Conservation (phyloP, 306 rosid species). For the Dryas alaskensis region DNA sequence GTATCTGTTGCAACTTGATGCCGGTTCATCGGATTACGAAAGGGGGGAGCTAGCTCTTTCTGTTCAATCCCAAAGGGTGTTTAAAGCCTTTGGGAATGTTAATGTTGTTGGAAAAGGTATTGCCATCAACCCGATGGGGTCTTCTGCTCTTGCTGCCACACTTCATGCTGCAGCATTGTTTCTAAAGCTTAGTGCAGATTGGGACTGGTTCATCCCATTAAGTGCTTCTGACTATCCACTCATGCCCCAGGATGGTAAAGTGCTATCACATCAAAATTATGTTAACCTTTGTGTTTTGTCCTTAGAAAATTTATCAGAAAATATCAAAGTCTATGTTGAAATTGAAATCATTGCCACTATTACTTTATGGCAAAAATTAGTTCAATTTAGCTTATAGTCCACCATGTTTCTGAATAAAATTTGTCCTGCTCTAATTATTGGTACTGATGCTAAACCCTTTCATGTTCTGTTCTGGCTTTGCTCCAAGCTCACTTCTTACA, state of each 20-base stretch:
- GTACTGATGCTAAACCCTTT: background rate
- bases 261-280: background rate
- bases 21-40: conserved; percentile 44
- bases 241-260: conserved; percentile 68
- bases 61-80: conserved; percentile 42
- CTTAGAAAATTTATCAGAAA: no score
- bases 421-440: background rate
- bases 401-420: background rate
- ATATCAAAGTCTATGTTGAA: background rate
- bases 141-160: conserved; percentile 63
- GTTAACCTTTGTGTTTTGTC: no score
- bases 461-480: background rate
- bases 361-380: background rate
- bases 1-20: conserved; percentile 67
- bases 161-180: conserved; percentile 72
- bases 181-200: conserved; percentile 53
- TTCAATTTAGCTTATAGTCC: background rate
- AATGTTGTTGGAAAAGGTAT: conserved; percentile 60
- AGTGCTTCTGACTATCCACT: conserved; percentile 75
- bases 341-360: background rate
- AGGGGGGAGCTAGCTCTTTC: conserved; percentile 44
- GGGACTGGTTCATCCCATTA: conserved; percentile 75
- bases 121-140: conserved; percentile 57
- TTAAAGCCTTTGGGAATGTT: conserved; percentile 54
- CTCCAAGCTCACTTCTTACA: no score